Conservation (phyloP, 306 rosid species). For the Prunus armeniaca region DNA sequence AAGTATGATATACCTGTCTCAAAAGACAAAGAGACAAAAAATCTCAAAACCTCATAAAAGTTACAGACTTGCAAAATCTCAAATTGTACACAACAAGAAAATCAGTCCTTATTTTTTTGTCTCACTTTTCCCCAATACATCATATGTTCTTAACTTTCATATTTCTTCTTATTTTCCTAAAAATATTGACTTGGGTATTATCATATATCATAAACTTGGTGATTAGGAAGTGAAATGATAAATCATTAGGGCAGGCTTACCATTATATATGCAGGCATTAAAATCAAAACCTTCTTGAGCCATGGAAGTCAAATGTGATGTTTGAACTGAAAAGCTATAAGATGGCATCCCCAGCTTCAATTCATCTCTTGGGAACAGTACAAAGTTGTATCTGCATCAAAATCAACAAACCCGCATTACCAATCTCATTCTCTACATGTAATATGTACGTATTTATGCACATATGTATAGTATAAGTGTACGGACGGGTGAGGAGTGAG, state of each 20-base stretch:
- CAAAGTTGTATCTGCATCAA: conserved; percentile 72
- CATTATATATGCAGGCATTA: conserved; percentile 76
- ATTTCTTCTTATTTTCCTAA: not conserved
- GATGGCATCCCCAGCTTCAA: conserved; percentile 77
- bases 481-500: conserved; percentile 77
- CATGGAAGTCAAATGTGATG: conserved; percentile 63
- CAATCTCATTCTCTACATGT: not conserved
- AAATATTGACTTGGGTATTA: not conserved
- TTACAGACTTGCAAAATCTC: not conserved
- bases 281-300: conserved; percentile 84
- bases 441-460: not conserved
- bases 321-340: conserved; percentile 76
- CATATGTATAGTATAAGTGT: not conserved
- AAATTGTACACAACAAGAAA: not conserved
- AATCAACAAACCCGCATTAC: not conserved
- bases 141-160: not conserved
- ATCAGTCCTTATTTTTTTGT: no score
- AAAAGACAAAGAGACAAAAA: conserved; percentile 12
- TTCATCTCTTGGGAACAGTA: conserved; percentile 86
- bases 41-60: conserved; percentile 13
- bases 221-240: not conserved
- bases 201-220: not conserved
- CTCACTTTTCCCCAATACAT: not conserved
- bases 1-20: conserved; percentile 78
- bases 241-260: conserved; percentile 36